Evolutionary conservation across 202 grass and related monocot genomes (phyloP), one percentile per base, ranked within the genome.

Genomic region (Brachypodium distachyon): DNA sequence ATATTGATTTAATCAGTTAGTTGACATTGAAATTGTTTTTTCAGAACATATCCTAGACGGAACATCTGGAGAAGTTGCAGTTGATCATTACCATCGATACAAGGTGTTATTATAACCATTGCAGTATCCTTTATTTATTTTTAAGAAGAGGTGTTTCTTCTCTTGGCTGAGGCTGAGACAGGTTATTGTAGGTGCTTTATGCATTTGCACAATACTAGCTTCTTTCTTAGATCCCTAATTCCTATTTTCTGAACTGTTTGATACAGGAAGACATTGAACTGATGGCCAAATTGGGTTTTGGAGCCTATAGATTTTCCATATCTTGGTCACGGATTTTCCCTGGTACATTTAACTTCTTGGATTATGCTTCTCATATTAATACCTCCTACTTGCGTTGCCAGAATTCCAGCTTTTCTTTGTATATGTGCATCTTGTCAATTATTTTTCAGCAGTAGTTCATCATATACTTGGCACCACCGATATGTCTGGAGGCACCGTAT

Each of bases 71-170:
- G 96, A 98, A 58, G 56, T 96, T 83, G 92, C 96, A 32, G 85
- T 99, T 41, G 96, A 99, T 82, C 96, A 99, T 82, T 99, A 99
- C 85, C 89, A 99, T 71, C 89, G 89, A 38, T 99, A 87, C 77
- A 99, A 93, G 92, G 96, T 99, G 77, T 19, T 58, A 31, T 9
- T 47, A 48, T 48, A n/a, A 36, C 9, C 31, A 61, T 61, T 69
- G 25, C 31, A n/a, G 16, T 68, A 68, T 29, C 3, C 16, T 66
- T 42, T 28, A 31, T 31, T 69, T 66, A 68, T 68, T 47, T 69
- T 31, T 18, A 28, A 31, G 25, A 69, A 1, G 16, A 48, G 14
- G 16, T 29, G 42, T 48, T 75, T 21, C 16, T 75, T 75, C 17
- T 23, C 25, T 68, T 43, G 14, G 14, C n/a, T 18, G n/a, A n/a